These are phyloP conservation scores for Butyriboletus loyo DNA, from an alignment of 768 basidiomycete genomes.

Conservation along the genomic window DNA sequence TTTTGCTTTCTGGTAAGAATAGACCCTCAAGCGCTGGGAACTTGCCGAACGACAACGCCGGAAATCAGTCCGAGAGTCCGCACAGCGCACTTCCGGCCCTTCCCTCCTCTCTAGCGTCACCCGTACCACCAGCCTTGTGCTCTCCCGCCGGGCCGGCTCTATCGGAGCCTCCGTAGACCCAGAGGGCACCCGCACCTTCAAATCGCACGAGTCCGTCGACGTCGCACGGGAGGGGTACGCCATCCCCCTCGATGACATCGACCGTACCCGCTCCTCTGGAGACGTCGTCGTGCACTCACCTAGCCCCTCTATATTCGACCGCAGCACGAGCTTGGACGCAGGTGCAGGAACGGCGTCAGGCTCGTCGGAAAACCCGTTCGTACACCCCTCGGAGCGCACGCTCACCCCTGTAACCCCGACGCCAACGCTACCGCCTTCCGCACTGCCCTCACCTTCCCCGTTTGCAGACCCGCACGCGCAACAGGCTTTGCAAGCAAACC, in stretches of 20 bases:
- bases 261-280: slow-evolving; percentile 31
- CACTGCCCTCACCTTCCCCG: slow-evolving; percentile 19
- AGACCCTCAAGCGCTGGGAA: slow-evolving; percentile 82
- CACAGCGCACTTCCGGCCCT: slow-evolving; percentile 19
- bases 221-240: slow-evolving; percentile 25
- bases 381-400: slow-evolving; percentile 27
- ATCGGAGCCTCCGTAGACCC: slow-evolving; percentile 25
- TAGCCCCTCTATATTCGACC: slow-evolving; percentile 18
- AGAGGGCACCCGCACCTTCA: slow-evolving; percentile 41
- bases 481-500: slow-evolving; percentile 17
- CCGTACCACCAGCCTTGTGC: slow-evolving; percentile 56
- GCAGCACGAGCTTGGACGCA: slow-evolving; percentile 12
- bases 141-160: slow-evolving; percentile 40
- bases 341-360: neutral
- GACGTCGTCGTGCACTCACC: slow-evolving; percentile 36
- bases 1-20: neutral
- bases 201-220: slow-evolving; percentile 53
- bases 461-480: slow-evolving; percentile 39
- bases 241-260: slow-evolving; percentile 54
- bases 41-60: slow-evolving; percentile 70
- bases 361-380: slow-evolving; percentile 43
- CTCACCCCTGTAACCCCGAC: slow-evolving; percentile 2
- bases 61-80: slow-evolving; percentile 65
- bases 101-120: slow-evolving; percentile 60
- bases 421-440: neutral